Evolutionary conservation across 768 basidiomycete genomes (phyloP), one percentile per base, ranked within the genome.

Genomic region (Amanita rubescens): DNA sequence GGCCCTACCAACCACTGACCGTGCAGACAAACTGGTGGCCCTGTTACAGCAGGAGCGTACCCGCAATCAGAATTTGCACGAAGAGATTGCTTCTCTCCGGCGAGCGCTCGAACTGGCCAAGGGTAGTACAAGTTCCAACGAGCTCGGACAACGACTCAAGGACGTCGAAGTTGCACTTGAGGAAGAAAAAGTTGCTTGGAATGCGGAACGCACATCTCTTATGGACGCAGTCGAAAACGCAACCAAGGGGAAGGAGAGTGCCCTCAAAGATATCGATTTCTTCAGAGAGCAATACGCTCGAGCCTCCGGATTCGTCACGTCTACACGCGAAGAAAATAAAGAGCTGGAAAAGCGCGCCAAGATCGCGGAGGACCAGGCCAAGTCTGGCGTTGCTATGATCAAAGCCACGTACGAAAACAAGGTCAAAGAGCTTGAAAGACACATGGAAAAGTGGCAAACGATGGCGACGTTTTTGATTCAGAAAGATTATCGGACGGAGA

Each of bases 401-500:
- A 75, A 72, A 57, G 65, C 67, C 2, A 73, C 76, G 14, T 82
- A 78, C 56, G 73, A 78, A 58, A 65, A 65, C 45, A 74, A 77
- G 12, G 59, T 79, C 24, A 65, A 74, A 55, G 63, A 65, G 17
- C 62, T 85, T 20, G 74, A 80, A 55, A 72, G 66, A 3, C 80
- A 85, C 30, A 53, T 70, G 7, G 67, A 63, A 41, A 66, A 70
- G 47, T 81, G 77, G 76, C 74, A 74, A 55, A 70, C 61, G n/a
- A 61, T 76, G 49, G 68, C 74, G 11, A 64, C 69, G 20, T 76
- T 87, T 56, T 54, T 81, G 49, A 72, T 77, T 56, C 76, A 81
- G 65, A 81, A 80, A 62, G 82, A 84, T 49, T 59, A 62, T 51
- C 68, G 76, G 55, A 84, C 83, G n/a, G 74, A 80, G 55, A 83